Percentiles rank a stretch among this genome's conserved stretches.
These are phyloP conservation scores for Candida ponderosae DNA, from an alignment of 805 yeast genomes.

Conservation along the genomic window DNA sequence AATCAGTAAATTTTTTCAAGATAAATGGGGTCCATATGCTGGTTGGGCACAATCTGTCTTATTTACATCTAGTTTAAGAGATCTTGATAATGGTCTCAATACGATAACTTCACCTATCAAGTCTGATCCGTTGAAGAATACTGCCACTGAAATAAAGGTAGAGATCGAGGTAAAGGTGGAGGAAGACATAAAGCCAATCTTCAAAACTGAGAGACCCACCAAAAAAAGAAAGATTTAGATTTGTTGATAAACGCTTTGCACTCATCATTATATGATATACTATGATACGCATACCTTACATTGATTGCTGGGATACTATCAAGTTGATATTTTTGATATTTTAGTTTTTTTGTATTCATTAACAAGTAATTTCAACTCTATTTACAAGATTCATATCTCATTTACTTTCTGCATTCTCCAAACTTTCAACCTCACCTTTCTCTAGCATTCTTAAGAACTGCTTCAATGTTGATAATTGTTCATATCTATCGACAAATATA, in stretches of 20 bases:
- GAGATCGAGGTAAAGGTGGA: conserved; percentile 9
- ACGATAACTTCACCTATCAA: conserved; percentile 3
- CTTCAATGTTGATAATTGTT: conserved; percentile 27
- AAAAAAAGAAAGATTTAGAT: conserved; percentile 1
- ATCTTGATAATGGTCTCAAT: conserved; percentile 63
- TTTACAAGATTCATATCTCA: not conserved
- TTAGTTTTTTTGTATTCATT: too few species aligned
- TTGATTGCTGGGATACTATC: too few species aligned
- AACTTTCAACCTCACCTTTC: conserved; percentile 4
- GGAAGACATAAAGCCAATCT: not conserved
- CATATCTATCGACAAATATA: conserved; percentile 21
- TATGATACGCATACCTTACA: too few species aligned
- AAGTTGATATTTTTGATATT: too few species aligned
- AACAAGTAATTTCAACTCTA: too few species aligned
- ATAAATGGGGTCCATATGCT: conserved; percentile 83
- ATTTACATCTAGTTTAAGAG: conserved; percentile 76
- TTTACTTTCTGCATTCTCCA: too few species aligned
- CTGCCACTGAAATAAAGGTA: conserved; percentile 10
- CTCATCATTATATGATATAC: too few species aligned
- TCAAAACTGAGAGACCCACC: conserved; percentile 20
- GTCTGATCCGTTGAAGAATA: conserved; percentile 15
- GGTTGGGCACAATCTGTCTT: conserved; percentile 99
- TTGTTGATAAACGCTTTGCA: too few species aligned
- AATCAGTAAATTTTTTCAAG: conserved; percentile 52
- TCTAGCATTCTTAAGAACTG: conserved; percentile 15